Conservation (phyloP, 208 protist species). For the Trypanosoma melophagium region DNA sequence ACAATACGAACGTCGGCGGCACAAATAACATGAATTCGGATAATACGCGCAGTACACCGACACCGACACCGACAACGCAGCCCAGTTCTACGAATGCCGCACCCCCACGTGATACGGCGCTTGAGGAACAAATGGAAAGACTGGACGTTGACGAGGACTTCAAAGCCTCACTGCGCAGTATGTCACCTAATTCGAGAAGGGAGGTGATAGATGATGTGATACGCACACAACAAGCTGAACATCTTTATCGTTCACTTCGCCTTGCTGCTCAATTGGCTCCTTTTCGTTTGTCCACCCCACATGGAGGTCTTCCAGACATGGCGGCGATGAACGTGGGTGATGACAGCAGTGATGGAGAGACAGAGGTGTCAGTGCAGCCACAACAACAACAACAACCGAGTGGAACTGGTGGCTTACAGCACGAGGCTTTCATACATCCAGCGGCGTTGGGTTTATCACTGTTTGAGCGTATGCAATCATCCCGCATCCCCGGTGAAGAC, state of each 20-base stretch:
- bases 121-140: conserved; percentile 56
- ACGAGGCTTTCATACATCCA: too few relatives aligned
- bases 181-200: conserved; percentile 65
- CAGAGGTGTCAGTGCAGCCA: too few relatives aligned
- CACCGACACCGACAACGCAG: neutral
- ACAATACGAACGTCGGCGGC: neutral
- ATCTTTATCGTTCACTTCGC: neutral
- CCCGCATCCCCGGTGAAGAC: neutral
- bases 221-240: conserved; percentile 32
- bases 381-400: too few relatives aligned
- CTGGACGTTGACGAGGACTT: conserved; percentile 68
- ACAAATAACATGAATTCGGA: neutral
- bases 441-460: too few relatives aligned
- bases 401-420: too few relatives aligned
- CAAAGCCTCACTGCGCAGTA: conserved; percentile 60
- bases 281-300: neutral
- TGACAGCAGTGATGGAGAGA: too few relatives aligned
- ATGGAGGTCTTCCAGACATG: too few relatives aligned
- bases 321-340: too few relatives aligned
- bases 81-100: neutral
- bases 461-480: too few relatives aligned
- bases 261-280: too few relatives aligned
- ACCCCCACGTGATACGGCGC: conserved; percentile 26
- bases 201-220: conserved; percentile 83
- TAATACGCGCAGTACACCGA: conserved; percentile 3